Base-by-base conservation (phyloP, 2,329 filamentous ascomycete species). In the Allantophomopsis lycopodina region DNA sequence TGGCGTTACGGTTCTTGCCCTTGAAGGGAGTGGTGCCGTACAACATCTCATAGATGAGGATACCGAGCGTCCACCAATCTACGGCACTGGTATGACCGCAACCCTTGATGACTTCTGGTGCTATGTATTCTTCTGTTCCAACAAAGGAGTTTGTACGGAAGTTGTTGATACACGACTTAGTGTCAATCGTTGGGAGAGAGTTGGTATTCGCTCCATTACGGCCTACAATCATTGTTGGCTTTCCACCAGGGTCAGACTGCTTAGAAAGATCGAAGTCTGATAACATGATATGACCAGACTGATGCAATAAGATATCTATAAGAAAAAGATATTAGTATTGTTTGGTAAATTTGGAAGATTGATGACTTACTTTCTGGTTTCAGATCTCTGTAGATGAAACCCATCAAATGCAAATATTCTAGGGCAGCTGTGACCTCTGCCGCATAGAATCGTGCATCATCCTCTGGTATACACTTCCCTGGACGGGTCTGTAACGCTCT, bases 201-300 rank as follows among this genome's bases (percentile, higher is more conserved):
- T 79, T 86, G 7, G 83, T 82, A 40, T 86, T 89, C 32, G 86
- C 80, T 39, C 88, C 88, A 50, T 84, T 88, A 35, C 69, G 65
- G 49, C 84, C 85, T 44, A 95, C 73, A 54, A 98, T 95, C 89
- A 98, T 96, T 17, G 88, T 95, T 37, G 91, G 91, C 55, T 89
- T 89, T 64, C 91, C 91, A 55, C 88, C 91, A 13, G 85, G 80
- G 49, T 93, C 91, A 6, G 91, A 98, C 62, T 98, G 91, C 62
- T 98, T 98, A 8, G 88, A 95, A 45, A 98, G 65, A 61, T 98
- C 91, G 61, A 98, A 98, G 64, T 98, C 91, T 44, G 91, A 96
- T 58, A 98, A 73, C 91, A 98, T 98, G 52, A 98, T 98, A 61
- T 98, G 91, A 13, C 91, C 91, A n/a, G 91, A 96, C 60, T 98